A percentile compares a stretch with the other conserved stretches of the same genome.
Conservation (phyloP, 2,329 filamentous ascomycete genomes). For the Gyromitra esculenta region DNA sequence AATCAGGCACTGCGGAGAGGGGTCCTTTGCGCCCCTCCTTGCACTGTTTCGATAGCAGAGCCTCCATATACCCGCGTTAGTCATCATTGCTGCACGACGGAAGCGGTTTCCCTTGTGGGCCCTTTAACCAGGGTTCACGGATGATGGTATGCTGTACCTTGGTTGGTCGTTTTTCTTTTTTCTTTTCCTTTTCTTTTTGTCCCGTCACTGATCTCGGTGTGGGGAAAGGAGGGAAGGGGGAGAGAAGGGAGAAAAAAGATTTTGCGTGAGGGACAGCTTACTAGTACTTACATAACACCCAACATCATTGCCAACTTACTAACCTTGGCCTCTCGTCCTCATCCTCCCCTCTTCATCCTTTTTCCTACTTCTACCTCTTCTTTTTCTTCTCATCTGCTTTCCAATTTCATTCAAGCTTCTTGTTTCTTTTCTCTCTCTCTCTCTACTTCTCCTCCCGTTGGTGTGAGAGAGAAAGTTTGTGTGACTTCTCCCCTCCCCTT, state of each 20-base stretch:
- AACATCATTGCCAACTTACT: slow-evolving; percentile 20
- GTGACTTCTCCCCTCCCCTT: slow-evolving; percentile 12
- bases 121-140: neutral
- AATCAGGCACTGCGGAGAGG: no score
- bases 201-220: slow-evolving; percentile 7
- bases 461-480: neutral
- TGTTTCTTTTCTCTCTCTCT: slow-evolving; percentile 6
- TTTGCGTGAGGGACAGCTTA: neutral
- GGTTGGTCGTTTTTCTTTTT: neutral
- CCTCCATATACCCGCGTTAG: slow-evolving; percentile 16
- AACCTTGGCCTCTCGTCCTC: neutral
- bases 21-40: neutral
- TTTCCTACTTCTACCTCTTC: slow-evolving; percentile 5
- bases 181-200: neutral
- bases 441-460: neutral
- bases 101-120: neutral
- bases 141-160: no score
- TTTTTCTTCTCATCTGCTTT: slow-evolving; percentile 21
- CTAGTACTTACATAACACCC: neutral
- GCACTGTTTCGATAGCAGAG: neutral
- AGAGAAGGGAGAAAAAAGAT: slow-evolving; percentile 2
- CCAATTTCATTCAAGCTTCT: slow-evolving; percentile 12
- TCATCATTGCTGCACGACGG: slow-evolving; percentile 8
- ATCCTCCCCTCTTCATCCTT: neutral
- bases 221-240: neutral